These are phyloP conservation scores for Erysimum cheiranthoides DNA, from an alignment of 345 rosid species.

Conservation along the genomic window DNA sequence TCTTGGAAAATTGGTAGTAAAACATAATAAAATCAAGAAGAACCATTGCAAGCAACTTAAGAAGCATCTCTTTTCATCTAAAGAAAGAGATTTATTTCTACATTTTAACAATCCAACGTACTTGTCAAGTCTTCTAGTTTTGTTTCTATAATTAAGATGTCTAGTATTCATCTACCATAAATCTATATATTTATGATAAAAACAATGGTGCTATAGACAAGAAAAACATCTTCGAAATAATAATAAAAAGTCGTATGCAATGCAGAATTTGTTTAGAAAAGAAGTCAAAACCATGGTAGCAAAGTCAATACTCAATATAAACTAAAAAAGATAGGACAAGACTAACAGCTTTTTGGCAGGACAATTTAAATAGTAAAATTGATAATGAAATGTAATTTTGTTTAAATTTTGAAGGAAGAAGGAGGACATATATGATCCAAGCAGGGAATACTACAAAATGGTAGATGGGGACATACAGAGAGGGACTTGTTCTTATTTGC, in stretches of 20 bases:
- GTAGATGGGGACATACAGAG: slow-evolving; percentile 40
- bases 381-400: slow-evolving; percentile 5
- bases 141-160: no score
- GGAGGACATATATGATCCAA: neutral
- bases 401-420: slow-evolving; percentile 15
- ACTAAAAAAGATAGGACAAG: slow-evolving; percentile 30
- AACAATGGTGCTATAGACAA: neutral
- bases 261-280: neutral
- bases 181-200: no score
- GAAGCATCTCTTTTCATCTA: neutral
- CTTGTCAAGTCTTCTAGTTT: neutral
- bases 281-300: slow-evolving; percentile 16
- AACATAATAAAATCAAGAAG: neutral
- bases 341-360: slow-evolving; percentile 25
- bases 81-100: no score
- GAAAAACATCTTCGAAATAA: neutral
- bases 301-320: slow-evolving; percentile 16
- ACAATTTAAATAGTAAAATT: neutral
- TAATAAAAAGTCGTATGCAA: neutral
- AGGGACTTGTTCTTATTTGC: slow-evolving; percentile 39
- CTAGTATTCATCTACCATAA: no score
- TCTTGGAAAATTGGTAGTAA: neutral
- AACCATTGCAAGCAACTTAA: neutral
- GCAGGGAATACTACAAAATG: slow-evolving; percentile 30
- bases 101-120: neutral